A percentile compares a stretch with the other conserved stretches of the same genome.
Evolutionary conservation across 2,329 filamentous ascomycete genomes (phyloP).

Genomic region (Ilyonectria robusta): DNA sequence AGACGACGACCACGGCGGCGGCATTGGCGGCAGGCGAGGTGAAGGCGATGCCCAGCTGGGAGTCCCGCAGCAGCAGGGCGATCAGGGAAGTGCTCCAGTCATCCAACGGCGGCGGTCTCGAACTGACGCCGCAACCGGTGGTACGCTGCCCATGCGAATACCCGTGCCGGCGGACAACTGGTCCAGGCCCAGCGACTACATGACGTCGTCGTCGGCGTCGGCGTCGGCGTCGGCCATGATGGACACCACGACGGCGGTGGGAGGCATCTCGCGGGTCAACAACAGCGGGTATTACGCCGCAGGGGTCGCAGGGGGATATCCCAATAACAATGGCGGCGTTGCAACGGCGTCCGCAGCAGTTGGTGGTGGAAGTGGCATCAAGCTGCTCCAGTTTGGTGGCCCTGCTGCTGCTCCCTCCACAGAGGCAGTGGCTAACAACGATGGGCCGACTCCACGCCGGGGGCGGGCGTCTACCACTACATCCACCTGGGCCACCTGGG

Average conservation of each 20-base stretch:
- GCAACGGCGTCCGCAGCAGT: background rate
- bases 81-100: slow-evolving; percentile 9
- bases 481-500: slow-evolving; percentile 33
- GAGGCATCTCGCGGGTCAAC: background rate
- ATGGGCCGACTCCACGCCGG: slow-evolving; percentile 25
- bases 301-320: background rate
- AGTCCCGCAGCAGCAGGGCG: slow-evolving; percentile 10
- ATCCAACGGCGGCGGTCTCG: slow-evolving; percentile 20
- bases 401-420: background rate
- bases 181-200: slow-evolving; percentile 23
- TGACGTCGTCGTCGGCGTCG: slow-evolving; percentile 14
- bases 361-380: slow-evolving; percentile 1
- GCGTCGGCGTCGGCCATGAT: slow-evolving; percentile 2
- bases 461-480: slow-evolving; percentile 33
- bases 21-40: background rate
- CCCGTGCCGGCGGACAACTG: slow-evolving; percentile 28
- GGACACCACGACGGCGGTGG: slow-evolving; percentile 1
- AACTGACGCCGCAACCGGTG: slow-evolving; percentile 20
- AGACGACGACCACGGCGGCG: slow-evolving; percentile 1
- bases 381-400: background rate
- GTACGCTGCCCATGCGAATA: slow-evolving; percentile 25
- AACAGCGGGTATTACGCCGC: background rate
- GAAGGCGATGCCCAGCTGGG: slow-evolving; percentile 1
- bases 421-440: background rate
- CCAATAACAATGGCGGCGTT: background rate